Percentiles rank a stretch among this genome's conserved stretches.
These are phyloP conservation scores for Carpinus viminea DNA, from an alignment of 306 rosid genomes.

Conservation along the genomic window DNA sequence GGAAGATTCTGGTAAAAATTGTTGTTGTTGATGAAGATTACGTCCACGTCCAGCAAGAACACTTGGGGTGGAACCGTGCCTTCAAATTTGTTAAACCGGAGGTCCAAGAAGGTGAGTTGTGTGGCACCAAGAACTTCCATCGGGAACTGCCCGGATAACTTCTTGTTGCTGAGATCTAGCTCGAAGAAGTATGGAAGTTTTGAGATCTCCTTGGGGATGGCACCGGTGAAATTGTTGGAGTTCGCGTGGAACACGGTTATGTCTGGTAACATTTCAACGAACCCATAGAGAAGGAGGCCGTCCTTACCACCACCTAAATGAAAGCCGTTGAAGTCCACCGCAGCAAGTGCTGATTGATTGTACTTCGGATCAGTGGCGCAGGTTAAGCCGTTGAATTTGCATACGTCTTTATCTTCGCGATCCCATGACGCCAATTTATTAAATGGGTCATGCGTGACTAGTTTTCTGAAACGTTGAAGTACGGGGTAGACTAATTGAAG, in stretches of 20 bases:
- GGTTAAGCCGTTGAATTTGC: conserved; percentile 27
- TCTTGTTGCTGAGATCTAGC: conserved; percentile 79
- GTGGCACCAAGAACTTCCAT: conserved; percentile 3
- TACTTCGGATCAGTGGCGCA: neutral
- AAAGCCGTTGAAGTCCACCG: conserved; percentile 52
- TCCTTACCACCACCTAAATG: neutral
- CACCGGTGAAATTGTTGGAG: conserved; percentile 55
- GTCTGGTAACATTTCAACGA: conserved; percentile 38
- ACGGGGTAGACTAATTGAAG: conserved; percentile 18
- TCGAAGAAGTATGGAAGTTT: conserved; percentile 43
- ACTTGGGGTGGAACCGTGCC: conserved; percentile 42
- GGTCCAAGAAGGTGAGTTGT: conserved; percentile 56
- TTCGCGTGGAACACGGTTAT: conserved; percentile 69
- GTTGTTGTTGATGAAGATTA: conserved; percentile 78
- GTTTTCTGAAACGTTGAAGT: conserved; percentile 21
- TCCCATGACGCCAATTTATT: conserved; percentile 30
- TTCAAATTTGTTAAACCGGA: conserved; percentile 46
- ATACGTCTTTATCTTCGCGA: rapidly evolving
- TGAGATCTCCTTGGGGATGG: conserved; percentile 16
- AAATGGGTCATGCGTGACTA: neutral
- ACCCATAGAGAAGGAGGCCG: neutral
- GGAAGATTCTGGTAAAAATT: conserved; percentile 37
- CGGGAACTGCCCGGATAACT: conserved; percentile 40
- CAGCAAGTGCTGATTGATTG: conserved; percentile 17
- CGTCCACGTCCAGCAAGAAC: conserved; percentile 45